Evolutionary conservation across 1,284 basidiomycete genomes (phyloP).

Genomic region (Ustanciosporium gigantosporum): DNA sequence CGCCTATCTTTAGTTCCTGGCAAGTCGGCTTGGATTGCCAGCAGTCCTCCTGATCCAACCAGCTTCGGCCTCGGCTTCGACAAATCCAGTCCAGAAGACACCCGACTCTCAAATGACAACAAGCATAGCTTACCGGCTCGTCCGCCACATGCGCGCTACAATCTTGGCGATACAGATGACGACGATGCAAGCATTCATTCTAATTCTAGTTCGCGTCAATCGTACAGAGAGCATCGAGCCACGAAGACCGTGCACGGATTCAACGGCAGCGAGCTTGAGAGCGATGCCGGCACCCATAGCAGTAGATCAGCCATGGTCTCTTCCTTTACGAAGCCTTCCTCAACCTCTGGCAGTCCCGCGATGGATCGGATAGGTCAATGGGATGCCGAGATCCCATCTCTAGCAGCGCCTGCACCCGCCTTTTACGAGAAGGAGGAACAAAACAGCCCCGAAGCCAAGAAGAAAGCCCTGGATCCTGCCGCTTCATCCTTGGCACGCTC

Average conservation of each 20-base stretch:
- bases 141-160: slow-evolving; percentile 9
- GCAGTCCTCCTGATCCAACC: slow-evolving; percentile 39
- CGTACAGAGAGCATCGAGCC: slow-evolving; percentile 30
- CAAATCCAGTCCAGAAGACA: slow-evolving; percentile 26
- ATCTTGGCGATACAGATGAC: slow-evolving; percentile 29
- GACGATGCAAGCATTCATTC: slow-evolving; percentile 32
- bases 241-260: slow-evolving; percentile 26
- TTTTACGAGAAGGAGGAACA: slow-evolving; percentile 9
- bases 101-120: slow-evolving; percentile 2
- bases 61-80: slow-evolving; percentile 39
- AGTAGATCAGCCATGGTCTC: too few species aligned
- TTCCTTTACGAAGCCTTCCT: background rate
- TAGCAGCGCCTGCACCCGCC: slow-evolving; percentile 36
- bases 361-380: too few species aligned
- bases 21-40: slow-evolving; percentile 34
- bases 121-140: slow-evolving; percentile 4
- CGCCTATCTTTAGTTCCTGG: slow-evolving; percentile 27
- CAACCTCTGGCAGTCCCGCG: background rate
- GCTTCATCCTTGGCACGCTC: too few species aligned
- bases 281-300: too few species aligned
- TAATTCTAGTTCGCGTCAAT: slow-evolving; percentile 29
- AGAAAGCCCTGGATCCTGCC: slow-evolving; percentile 5
- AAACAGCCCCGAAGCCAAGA: slow-evolving; percentile 8
- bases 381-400: slow-evolving; percentile 28
- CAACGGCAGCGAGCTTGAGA: slow-evolving; percentile 7